These are phyloP conservation scores for Neotropicomus parvogracilis DNA, from an alignment of 1,284 basidiomycete species.

Conservation along the genomic window DNA sequence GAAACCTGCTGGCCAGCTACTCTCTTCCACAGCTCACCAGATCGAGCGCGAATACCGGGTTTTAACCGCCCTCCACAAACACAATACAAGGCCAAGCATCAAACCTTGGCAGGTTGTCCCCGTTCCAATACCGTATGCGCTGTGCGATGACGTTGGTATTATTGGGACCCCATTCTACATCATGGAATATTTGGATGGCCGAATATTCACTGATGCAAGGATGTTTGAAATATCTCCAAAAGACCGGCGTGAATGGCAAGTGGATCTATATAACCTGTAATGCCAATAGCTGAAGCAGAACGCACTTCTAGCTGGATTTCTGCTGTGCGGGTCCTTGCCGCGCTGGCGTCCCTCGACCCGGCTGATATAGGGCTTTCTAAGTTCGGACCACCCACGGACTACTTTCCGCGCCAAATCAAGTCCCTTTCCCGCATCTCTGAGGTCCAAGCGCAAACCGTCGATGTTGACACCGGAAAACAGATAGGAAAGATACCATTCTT, in stretches of 20 bases:
- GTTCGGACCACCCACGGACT: conserved; percentile 78
- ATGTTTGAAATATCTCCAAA: conserved; percentile 66
- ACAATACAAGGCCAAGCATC: conserved; percentile 62
- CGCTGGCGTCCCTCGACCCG: conserved; percentile 69
- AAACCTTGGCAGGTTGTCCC: conserved; percentile 60
- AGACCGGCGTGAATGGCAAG: conserved; percentile 70
- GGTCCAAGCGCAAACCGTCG: conserved; percentile 65
- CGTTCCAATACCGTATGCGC: conserved; percentile 78
- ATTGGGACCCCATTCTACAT: conserved; percentile 93
- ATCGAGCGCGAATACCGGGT: conserved; percentile 90
- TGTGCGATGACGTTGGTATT: conserved; percentile 76
- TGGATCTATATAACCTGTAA: neutral
- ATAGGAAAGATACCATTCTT: conserved; percentile 72
- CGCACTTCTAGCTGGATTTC: conserved; percentile 21
- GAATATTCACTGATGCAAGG: conserved; percentile 85
- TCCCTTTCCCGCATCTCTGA: conserved; percentile 73
- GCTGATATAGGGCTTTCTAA: conserved; percentile 63
- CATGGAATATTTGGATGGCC: conserved; percentile 91
- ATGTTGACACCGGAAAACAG: conserved; percentile 58
- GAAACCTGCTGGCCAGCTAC: conserved; percentile 85
- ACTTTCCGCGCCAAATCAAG: conserved; percentile 91
- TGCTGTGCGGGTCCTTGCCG: conserved; percentile 27
- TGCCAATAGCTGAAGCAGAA: neutral
- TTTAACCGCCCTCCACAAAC: conserved; percentile 68
- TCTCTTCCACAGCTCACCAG: conserved; percentile 89